These are phyloP conservation scores for Lindgomyces ingoldianus DNA, from an alignment of 495 filamentous ascomycete species.

Conservation along the genomic window DNA sequence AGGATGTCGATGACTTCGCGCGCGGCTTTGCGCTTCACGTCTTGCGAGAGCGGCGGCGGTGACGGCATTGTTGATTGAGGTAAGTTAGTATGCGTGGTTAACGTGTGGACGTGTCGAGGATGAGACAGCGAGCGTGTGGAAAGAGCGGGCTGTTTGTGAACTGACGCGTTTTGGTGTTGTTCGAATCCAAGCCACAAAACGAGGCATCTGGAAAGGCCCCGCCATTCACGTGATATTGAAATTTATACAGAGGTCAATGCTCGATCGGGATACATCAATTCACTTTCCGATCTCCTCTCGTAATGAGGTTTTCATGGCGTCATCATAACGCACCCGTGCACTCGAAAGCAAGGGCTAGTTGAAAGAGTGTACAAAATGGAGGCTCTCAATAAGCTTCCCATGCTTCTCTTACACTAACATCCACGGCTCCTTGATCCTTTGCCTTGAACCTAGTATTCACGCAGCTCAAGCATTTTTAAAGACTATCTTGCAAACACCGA, in stretches of 20 bases:
- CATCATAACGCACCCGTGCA: slow-evolving; percentile 12
- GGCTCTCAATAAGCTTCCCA: not conserved
- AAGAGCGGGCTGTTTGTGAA: no score
- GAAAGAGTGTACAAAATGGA: not conserved
- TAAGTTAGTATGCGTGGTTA: not conserved
- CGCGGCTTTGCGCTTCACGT: slow-evolving; percentile 83
- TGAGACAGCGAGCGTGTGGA: not conserved
- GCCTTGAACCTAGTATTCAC: not conserved
- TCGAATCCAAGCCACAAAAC: not conserved
- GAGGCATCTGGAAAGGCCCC: not conserved
- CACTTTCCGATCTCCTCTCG: not conserved
- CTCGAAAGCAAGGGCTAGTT: not conserved
- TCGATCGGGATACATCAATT: not conserved
- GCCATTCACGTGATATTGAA: slow-evolving; percentile 6
- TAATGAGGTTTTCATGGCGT: not conserved
- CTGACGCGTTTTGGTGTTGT: no score
- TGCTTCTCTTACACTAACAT: not conserved
- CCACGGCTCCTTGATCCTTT: not conserved
- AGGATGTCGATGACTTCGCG: slow-evolving; percentile 94
- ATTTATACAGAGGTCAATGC: no score
- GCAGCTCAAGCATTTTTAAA: not conserved
- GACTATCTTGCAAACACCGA: not conserved
- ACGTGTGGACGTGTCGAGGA: not conserved
- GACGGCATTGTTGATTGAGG: slow-evolving; percentile 18
- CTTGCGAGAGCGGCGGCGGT: slow-evolving; percentile 35